Evolutionary conservation across 2,329 filamentous ascomycete species (phyloP), one percentile per base, ranked within the genome.

Genomic region (Conoideocrella luteorostrata): DNA sequence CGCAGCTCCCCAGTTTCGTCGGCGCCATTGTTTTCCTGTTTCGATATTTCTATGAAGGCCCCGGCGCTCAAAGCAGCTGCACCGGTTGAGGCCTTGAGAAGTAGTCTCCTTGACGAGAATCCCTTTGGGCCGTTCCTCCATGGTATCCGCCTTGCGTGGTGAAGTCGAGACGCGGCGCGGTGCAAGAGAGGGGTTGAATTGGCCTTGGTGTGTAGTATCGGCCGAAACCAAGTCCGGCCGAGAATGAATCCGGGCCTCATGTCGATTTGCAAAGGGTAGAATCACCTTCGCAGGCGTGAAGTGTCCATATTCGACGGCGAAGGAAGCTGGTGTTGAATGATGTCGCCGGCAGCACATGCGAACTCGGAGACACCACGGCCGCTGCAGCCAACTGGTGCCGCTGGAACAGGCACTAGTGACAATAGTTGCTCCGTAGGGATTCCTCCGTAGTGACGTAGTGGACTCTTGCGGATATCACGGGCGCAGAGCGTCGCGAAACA

Each of bases 1-100:
- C 88, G 84, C 64, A 77, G 77, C 66, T 96, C 90, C 21, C 80
- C 78, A 3, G 90, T 95, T 57, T 84, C 61, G 15, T 70, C 62
- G 4, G 65, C 61, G 33, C 63, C 68, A 29, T 52, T 62, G 50
- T 78, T 74, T 33, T 79, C 72, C 47, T 72, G 61, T 53, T 80
- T 73, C 4, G 78, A 76, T 6, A 82, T 61, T 52, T 74, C 67
- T 34, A 82, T 67, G 57, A 83, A 83, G 2, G 71, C 71, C 0
- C 72, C 70, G 0, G 78, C 76, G 7, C 71, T 78, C 9, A 82
- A 60, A 1, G 65, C 62, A 1, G 63, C 61, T 4, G 59, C 66
- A n/a, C 64, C 67, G 1, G 61, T 65, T 1, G 66, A 66, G 3
- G 64, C 68, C 3, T 66, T 64, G 7, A 74, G 45, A 2, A 60